These are phyloP conservation scores for Reutealis trisperma DNA, from an alignment of 345 rosid genomes.

Conservation along the genomic window DNA sequence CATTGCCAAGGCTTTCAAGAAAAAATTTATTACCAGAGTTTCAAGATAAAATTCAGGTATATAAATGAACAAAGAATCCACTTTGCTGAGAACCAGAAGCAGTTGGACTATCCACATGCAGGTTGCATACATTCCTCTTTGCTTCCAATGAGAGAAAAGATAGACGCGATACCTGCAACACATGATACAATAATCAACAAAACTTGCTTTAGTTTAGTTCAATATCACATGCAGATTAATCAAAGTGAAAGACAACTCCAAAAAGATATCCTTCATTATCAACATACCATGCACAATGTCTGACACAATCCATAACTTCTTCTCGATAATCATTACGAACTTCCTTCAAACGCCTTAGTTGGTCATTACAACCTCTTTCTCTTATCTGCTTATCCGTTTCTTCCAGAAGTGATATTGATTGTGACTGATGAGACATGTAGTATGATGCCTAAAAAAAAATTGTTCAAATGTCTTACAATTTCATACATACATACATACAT, in stretches of 20 bases:
- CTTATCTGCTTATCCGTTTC: constrained; percentile 92
- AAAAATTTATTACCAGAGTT: constrained; percentile 58
- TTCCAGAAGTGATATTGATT: constrained; percentile 77
- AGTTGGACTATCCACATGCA: constrained; percentile 96
- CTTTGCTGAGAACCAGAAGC: constrained; percentile 82
- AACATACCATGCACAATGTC: constrained; percentile 87
- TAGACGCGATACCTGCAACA: constrained; percentile 77
- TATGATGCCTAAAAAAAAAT: constrained; percentile 69
- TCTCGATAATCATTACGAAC: constrained; percentile 82
- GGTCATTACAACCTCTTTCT: constrained; percentile 65
- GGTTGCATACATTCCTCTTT: constrained; percentile 96
- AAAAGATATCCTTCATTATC: constrained; percentile 11
- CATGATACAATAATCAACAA: constrained; percentile 10
- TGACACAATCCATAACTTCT: constrained; percentile 80
- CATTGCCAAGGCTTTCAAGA: not conserved
- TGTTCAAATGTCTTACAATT: constrained; percentile 28
- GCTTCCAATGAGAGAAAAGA: constrained; percentile 92
- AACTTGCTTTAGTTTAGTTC: not conserved
- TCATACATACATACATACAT: not conserved
- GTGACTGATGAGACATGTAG: constrained; percentile 86
- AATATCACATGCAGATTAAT: not conserved
- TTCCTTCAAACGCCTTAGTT: constrained; percentile 84
- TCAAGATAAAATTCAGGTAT: constrained; percentile 92
- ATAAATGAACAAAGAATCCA: constrained; percentile 76
- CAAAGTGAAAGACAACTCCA: constrained; percentile 12